Evolutionary conservation across 2,329 filamentous ascomycete genomes (phyloP), one percentile per base, ranked within the genome.

Genomic region (Lachnellula occidentalis): DNA sequence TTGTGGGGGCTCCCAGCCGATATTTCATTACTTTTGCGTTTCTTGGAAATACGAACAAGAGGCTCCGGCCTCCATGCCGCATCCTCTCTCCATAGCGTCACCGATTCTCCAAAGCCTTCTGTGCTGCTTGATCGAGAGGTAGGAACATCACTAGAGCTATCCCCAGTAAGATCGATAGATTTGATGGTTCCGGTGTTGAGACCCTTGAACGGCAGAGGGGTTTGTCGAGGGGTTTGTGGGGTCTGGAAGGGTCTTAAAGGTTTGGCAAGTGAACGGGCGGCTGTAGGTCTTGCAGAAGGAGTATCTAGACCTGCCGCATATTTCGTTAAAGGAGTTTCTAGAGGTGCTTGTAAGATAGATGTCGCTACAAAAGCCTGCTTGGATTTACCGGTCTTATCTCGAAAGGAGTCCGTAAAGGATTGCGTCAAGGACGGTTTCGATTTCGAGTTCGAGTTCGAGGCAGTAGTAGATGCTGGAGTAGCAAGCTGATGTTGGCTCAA

Each of bases 221-320:
- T 67, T 62, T 58, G 66, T 63, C 53, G 64, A 43, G 59, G 71
- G 49, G 59, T 72, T 61, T 64, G 69, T 54, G 64, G 70, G 57
- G 58, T 65, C 48, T 60, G 64, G 24, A 66, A 57, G 43, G 56
- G 57, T 56, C 58, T 65, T 22, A 52, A 49, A 15, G 56, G 36
- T 22, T 45, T 59, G 34, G 61, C n/a, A 8, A 54, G 48, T 42
- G 51, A 43, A 48, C 50, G 55, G 8, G 60, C 55, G 34, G 45
- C 34, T 43, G 49, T 41, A 19, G 45, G 34, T 50, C 48, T 64
- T 14, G 56, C 50, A 34, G 63, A 61, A 42, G 63, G 65, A 5
- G 65, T 67, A 34, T 54, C 65, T 65, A 50, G n/a, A 51, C 27
- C 27, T 11, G 45, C 34, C 41, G 49, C 37, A 17, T 43, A 34